Evolutionary conservation across 1,139 yeast genomes (phyloP).

Genomic region (Yamadazyma friedrichii): DNA sequence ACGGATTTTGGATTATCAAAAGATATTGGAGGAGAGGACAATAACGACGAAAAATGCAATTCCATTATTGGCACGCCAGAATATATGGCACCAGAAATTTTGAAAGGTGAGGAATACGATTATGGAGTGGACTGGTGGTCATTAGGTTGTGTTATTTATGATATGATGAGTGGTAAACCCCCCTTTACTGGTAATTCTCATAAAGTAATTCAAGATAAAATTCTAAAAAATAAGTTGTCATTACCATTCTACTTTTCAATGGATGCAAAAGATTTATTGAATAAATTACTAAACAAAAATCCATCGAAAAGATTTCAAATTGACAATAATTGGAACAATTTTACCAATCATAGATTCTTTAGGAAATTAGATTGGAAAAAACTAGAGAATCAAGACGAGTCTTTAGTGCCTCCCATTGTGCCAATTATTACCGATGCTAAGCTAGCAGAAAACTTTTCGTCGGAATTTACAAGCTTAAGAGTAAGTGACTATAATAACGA

Average conservation of each 20-base stretch:
- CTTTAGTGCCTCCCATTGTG: slow-evolving; percentile 26
- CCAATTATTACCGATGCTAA: slow-evolving; percentile 36
- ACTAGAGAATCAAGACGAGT: slow-evolving; percentile 21
- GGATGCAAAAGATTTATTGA: slow-evolving; percentile 78
- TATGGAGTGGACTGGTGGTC: slow-evolving; percentile 41
- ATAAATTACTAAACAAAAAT: slow-evolving; percentile 68
- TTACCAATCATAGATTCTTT: slow-evolving; percentile 29
- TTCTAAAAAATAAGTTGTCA: slow-evolving; percentile 64
- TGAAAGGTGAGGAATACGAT: slow-evolving; percentile 31
- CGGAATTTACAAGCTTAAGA: slow-evolving; percentile 27
- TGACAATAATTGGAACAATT: slow-evolving; percentile 45
- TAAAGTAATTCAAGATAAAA: slow-evolving; percentile 74
- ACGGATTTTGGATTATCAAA: slow-evolving; percentile 91
- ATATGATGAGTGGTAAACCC: slow-evolving; percentile 87
- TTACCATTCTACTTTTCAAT: slow-evolving; percentile 75
- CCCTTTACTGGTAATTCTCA: slow-evolving; percentile 90
- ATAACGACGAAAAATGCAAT: slow-evolving; percentile 49
- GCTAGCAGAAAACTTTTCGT: slow-evolving; percentile 33
- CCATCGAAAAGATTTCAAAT: slow-evolving; percentile 69
- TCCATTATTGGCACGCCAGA: slow-evolving; percentile 85
- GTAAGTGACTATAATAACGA: slow-evolving; percentile 22
- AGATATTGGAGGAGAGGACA: slow-evolving; percentile 41
- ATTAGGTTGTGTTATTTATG: slow-evolving; percentile 56
- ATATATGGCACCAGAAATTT: slow-evolving; percentile 38
- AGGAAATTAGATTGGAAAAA: slow-evolving; percentile 30